Base-by-base conservation (phyloP, 2,329 filamentous ascomycete genomes). In the Trichoderma sp. region DNA sequence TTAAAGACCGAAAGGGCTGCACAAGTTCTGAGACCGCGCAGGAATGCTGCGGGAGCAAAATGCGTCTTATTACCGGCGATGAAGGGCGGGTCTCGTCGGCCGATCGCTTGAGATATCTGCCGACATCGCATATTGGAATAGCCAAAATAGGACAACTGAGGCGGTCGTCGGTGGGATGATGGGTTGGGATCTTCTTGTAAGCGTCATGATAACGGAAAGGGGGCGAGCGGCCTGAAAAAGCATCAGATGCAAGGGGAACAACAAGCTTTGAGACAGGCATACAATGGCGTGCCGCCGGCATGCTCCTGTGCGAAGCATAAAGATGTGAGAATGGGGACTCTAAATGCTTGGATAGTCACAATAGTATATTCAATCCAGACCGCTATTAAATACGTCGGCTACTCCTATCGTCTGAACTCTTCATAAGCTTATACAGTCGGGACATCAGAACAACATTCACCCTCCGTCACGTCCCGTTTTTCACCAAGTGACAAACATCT, bases 41-140 rank as follows among this genome's bases (percentile, higher is more conserved):
- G 66, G 56, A 69, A 69, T 69, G 66, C 56, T 28, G 51, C 39
- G 66, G 28, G 56, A 51, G 56, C 66, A 69, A 69, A 61, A 61
- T 51, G 66, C 66, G 56, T 61, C 56, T 69, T 69, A 69, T 69
- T 69, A 36, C 66, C 66, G 66, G 56, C 36, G 15, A 39, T 39
- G 36, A 47, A 26, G 39, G 36, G 66, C 66, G 66, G 66, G 66
- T 69, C 65, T 60, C 26, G 57, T 61, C 66, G 57, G 66, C 66
- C 56, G 66, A 69, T 61, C 56, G 66, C 66, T 53, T n/a, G 66
- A 69, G 66, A 51, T 47, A 47, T 51, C 56, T 51, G 28, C 66
- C 66, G 66, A 69, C 53, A 69, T 57, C 66, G 66, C 57, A 61
- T 32, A 18, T 53, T 61, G 8, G 36, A 21, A 69, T 60, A 39